phyloP scores from a whole-genome alignment of 2,329 filamentous ascomycete genomes.

The Pseudodiploospora longispora region DNA sequence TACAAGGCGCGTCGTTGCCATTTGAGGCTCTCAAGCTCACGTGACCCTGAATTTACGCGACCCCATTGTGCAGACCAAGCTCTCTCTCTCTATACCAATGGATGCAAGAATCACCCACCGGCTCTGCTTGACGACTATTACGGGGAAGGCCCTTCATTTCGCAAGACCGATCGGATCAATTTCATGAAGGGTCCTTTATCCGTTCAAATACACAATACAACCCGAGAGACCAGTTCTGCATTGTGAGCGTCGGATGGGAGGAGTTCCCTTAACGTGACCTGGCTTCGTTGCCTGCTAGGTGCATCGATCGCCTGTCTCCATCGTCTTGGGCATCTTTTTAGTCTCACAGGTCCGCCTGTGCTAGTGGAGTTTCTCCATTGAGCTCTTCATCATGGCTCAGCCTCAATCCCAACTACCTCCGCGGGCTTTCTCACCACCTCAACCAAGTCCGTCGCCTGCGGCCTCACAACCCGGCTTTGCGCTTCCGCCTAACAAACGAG shows the following conservation, averaged over 20 bases:
- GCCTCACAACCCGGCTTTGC: slow-evolving; percentile 43
- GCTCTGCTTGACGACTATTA: slow-evolving; percentile 14
- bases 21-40: slow-evolving; percentile 18
- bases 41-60: slow-evolving; percentile 37
- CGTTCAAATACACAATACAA: background rate
- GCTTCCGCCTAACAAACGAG: slow-evolving; percentile 64
- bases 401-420: slow-evolving; percentile 44
- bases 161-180: background rate
- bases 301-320: slow-evolving; percentile 13
- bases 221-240: slow-evolving; percentile 1
- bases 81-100: slow-evolving; percentile 19
- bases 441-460: slow-evolving; percentile 53
- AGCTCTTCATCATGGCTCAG: slow-evolving; percentile 44
- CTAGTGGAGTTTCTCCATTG: background rate
- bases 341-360: slow-evolving; percentile 3
- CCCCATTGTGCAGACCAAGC: slow-evolving; percentile 21
- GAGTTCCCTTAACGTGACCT: slow-evolving; percentile 35
- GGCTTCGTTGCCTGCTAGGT: slow-evolving; percentile 42
- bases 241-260: slow-evolving; percentile 37
- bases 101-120: slow-evolving; percentile 9
- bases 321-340: slow-evolving; percentile 5
- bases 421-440: slow-evolving; percentile 54
- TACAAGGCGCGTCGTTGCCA: slow-evolving; percentile 5
- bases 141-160: too few species aligned
- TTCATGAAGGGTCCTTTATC: background rate